phyloP scores from a whole-genome alignment of 2,329 filamentous ascomycete species.

The Calonectria hawksworthii region DNA sequence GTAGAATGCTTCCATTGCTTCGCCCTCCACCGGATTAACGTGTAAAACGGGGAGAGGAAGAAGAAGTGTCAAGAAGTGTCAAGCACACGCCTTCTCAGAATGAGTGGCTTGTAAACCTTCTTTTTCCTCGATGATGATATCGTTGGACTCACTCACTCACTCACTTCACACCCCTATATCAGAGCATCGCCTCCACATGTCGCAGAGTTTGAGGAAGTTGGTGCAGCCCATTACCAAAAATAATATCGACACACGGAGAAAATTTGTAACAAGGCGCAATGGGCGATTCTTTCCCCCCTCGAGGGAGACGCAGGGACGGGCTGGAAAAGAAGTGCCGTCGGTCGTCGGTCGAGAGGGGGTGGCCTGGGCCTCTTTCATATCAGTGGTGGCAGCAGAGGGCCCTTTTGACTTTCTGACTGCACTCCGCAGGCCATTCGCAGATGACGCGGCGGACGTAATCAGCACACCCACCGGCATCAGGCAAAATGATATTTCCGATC shows the following conservation, averaged over 20 bases:
- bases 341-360: not conserved
- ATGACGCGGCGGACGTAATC: constrained; percentile 2
- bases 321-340: not conserved
- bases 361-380: not conserved
- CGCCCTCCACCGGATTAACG: not conserved
- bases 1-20: not conserved
- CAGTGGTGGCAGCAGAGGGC: not conserved
- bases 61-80: not conserved
- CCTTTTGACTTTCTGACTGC: constrained; percentile 8
- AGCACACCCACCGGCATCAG: not conserved
- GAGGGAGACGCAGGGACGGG: not conserved
- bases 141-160: too few species aligned
- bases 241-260: not conserved
- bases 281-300: too few species aligned
- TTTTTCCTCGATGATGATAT: not conserved
- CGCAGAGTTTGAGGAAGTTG: not conserved
- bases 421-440: not conserved
- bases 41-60: not conserved
- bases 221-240: not conserved
- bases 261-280: not conserved
- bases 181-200: not conserved
- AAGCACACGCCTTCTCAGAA: not conserved
- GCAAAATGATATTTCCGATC: not conserved
- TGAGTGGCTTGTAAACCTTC: not conserved
- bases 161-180: constrained; percentile 4